Evolutionary conservation across 495 filamentous ascomycete species (phyloP).

Genomic region (Durotheca rogersii): DNA sequence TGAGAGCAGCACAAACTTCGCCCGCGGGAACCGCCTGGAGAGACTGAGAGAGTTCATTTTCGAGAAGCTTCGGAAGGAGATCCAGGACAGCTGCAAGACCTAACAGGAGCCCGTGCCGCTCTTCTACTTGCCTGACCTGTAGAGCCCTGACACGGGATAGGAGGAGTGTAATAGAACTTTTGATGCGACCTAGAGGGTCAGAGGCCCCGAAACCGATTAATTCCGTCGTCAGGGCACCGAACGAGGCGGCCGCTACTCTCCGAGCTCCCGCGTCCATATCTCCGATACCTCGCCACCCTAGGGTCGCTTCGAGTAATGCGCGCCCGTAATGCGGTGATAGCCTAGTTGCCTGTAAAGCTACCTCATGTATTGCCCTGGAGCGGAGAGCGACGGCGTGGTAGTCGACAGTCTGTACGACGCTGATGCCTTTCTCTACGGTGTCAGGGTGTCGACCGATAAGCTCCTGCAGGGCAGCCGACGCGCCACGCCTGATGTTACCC

Average conservation of each 20-base stretch:
- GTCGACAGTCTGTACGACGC: slow-evolving; percentile 83
- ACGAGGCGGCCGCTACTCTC: slow-evolving; percentile 66
- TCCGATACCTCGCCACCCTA: slow-evolving; percentile 86
- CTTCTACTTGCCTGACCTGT: slow-evolving; percentile 61
- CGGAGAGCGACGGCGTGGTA: slow-evolving; percentile 89
- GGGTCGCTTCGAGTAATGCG: slow-evolving; percentile 65
- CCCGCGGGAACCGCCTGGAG: slow-evolving; percentile 6
- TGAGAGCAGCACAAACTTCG: slow-evolving; percentile 23
- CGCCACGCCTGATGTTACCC: slow-evolving; percentile 88
- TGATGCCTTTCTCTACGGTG: slow-evolving; percentile 75
- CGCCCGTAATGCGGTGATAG: slow-evolving; percentile 68
- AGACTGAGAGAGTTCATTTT: slow-evolving; percentile 1
- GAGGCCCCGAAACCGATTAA: slow-evolving; percentile 21
- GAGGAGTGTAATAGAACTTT: slow-evolving; percentile 36
- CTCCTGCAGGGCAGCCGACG: slow-evolving; percentile 92
- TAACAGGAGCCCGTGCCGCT: slow-evolving; percentile 67
- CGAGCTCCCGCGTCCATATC: slow-evolving; percentile 72
- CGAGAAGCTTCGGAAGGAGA: slow-evolving; percentile 36
- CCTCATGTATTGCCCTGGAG: slow-evolving; percentile 75
- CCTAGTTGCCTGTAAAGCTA: slow-evolving; percentile 64
- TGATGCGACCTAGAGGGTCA: slow-evolving; percentile 33
- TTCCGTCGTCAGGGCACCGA: slow-evolving; percentile 59
- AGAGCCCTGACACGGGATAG: slow-evolving; percentile 48
- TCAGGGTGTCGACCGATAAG: slow-evolving; percentile 90
- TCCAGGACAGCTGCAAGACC: slow-evolving; percentile 54